A percentile compares a stretch with the other conserved stretches of the same genome.
phyloP scores from a whole-genome alignment of 202 grass and related monocot genomes.

The Carex arenaria region DNA sequence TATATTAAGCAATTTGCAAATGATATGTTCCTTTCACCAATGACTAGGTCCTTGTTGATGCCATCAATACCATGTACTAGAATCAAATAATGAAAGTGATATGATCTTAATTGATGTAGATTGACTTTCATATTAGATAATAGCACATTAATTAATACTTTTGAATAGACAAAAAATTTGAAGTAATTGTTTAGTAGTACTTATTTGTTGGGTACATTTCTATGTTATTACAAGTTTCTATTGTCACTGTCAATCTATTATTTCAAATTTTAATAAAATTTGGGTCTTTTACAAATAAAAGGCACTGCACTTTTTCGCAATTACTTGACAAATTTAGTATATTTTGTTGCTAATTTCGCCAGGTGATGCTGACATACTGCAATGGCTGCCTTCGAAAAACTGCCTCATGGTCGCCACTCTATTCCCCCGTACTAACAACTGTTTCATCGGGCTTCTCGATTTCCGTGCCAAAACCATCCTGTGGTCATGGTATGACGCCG shows the following conservation, averaged over 20 bases:
- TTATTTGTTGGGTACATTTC: too few relatives aligned
- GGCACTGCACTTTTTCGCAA: too few relatives aligned
- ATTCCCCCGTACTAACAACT: conserved; percentile 86
- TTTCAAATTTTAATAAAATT: not conserved
- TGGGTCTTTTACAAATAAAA: not conserved
- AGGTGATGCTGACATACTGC: conserved; percentile 89
- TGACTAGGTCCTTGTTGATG: not conserved
- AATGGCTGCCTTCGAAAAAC: conserved; percentile 59
- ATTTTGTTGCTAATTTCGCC: not conserved
- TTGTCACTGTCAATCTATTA: not conserved
- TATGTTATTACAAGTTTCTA: too few relatives aligned
- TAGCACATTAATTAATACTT: too few relatives aligned
- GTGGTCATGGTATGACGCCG: conserved; percentile 87
- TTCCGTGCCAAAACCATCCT: conserved; percentile 63
- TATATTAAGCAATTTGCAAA: not conserved
- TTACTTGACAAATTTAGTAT: not conserved
- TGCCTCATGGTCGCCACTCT: conserved; percentile 81
- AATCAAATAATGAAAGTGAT: not conserved
- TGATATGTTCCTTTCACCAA: not conserved
- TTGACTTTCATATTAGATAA: not conserved
- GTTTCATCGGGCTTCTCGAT: conserved; percentile 82
- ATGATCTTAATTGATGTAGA: not conserved
- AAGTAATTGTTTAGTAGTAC: too few relatives aligned
- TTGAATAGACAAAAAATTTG: too few relatives aligned
- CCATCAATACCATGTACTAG: not conserved